phyloP scores from a whole-genome alignment of 495 filamentous ascomycete genomes.

The Aspergillus bertholletiae region DNA sequence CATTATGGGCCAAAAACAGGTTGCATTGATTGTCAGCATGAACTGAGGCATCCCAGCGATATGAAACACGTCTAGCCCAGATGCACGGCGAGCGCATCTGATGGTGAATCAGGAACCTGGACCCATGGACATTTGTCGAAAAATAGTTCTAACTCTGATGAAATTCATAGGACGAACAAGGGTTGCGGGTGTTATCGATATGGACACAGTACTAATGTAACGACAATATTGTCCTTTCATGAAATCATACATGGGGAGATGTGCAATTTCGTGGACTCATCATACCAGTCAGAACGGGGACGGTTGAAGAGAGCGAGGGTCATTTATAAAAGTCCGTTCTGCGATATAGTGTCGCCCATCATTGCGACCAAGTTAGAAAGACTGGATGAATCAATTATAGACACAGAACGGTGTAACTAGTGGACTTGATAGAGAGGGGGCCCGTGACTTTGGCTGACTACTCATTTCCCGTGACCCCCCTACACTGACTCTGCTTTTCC shows the following conservation, averaged over 20 bases:
- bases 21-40: neutral
- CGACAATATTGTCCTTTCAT: too few relatives aligned
- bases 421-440: too few relatives aligned
- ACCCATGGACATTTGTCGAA: neutral
- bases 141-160: neutral
- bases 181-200: neutral
- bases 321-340: too few relatives aligned
- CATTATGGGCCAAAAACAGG: too few relatives aligned
- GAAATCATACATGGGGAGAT: too few relatives aligned
- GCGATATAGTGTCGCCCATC: too few relatives aligned
- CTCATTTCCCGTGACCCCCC: constrained; percentile 1
- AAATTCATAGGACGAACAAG: neutral
- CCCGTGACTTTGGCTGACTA: neutral
- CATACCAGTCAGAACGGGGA: too few relatives aligned
- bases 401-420: too few relatives aligned
- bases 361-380: too few relatives aligned
- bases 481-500: neutral
- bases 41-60: neutral
- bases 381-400: too few relatives aligned
- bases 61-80: neutral
- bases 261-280: too few relatives aligned
- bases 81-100: neutral
- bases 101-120: neutral
- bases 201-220: neutral
- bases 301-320: too few relatives aligned